Evolutionary conservation across 805 yeast genomes (phyloP).

Genomic region (Nakazawaea populi): DNA sequence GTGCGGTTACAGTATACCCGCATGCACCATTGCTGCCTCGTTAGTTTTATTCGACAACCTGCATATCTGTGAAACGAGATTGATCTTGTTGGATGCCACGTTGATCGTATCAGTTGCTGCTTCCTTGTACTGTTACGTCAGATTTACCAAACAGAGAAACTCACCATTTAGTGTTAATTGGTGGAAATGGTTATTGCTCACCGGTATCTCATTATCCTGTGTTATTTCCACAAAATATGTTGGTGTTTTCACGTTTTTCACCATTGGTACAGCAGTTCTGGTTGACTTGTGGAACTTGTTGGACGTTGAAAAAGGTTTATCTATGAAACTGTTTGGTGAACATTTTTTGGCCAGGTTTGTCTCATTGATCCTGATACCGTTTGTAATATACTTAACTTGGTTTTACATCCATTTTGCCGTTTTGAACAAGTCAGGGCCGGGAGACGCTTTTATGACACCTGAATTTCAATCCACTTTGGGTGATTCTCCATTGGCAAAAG

Average conservation of each 20-base stretch:
- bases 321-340: constrained; percentile 46
- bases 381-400: constrained; percentile 78
- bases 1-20: constrained; percentile 69
- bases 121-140: constrained; percentile 72
- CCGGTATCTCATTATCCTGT: constrained; percentile 84
- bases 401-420: constrained; percentile 86
- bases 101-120: constrained; percentile 77
- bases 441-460: constrained; percentile 91
- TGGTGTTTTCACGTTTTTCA: constrained; percentile 85
- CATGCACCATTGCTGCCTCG: constrained; percentile 71
- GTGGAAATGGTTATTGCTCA: constrained; percentile 82
- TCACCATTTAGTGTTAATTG: constrained; percentile 64
- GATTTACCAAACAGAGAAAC: constrained; percentile 65
- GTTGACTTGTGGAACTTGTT: constrained; percentile 86
- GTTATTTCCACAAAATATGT: constrained; percentile 96
- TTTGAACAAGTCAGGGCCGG: constrained; percentile 86
- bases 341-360: constrained; percentile 75
- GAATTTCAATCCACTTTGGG: constrained; percentile 89
- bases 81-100: constrained; percentile 89
- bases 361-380: constrained; percentile 73
- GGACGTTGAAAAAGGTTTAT: constrained; percentile 62
- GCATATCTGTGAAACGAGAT: constrained; percentile 83
- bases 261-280: constrained; percentile 82
- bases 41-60: constrained; percentile 85
- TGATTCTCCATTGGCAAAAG: constrained; percentile 72